Evolutionary conservation across 176 grass and related monocot genomes (phyloP).

Genomic region (Pharus latifolius): DNA sequence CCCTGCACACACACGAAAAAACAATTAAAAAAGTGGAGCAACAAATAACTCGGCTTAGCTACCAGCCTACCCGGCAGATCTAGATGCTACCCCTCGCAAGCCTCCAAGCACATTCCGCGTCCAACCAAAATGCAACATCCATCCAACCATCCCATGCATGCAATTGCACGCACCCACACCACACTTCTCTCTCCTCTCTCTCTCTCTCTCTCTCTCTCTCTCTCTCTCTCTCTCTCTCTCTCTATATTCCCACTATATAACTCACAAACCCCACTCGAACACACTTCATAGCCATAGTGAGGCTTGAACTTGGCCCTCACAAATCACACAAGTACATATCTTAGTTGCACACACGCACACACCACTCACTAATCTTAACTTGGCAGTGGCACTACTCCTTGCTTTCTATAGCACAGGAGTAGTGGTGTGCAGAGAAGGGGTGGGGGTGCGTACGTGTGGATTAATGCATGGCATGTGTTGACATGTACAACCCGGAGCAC

Average conservation of each 20-base stretch:
- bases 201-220: background rate
- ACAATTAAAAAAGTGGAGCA: background rate
- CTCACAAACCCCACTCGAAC: background rate
- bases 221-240: background rate
- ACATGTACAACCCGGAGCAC: slow-evolving; percentile 94
- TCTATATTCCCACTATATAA: slow-evolving; percentile 24
- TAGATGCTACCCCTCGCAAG: slow-evolving; percentile 13
- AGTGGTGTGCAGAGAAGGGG: background rate
- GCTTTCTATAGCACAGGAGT: too few species aligned
- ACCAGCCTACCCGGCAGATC: slow-evolving; percentile 21
- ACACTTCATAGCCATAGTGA: too few species aligned
- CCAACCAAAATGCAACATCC: slow-evolving; percentile 16
- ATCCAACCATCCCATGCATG: slow-evolving; percentile 6
- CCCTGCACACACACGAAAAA: background rate
- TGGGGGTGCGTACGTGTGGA: slow-evolving; percentile 7
- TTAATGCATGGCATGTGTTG: slow-evolving; percentile 68
- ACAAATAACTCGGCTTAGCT: background rate
- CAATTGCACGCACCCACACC: background rate
- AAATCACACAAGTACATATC: too few species aligned
- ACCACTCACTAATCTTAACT: background rate
- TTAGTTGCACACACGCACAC: background rate
- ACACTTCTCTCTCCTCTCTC: background rate
- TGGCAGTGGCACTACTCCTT: too few species aligned
- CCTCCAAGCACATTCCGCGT: slow-evolving; percentile 9
- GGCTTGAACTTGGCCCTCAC: too few species aligned